Evolutionary conservation across 805 yeast species (phyloP), one percentile per base, ranked within the genome.

Genomic region (Barnettozyma californica): DNA sequence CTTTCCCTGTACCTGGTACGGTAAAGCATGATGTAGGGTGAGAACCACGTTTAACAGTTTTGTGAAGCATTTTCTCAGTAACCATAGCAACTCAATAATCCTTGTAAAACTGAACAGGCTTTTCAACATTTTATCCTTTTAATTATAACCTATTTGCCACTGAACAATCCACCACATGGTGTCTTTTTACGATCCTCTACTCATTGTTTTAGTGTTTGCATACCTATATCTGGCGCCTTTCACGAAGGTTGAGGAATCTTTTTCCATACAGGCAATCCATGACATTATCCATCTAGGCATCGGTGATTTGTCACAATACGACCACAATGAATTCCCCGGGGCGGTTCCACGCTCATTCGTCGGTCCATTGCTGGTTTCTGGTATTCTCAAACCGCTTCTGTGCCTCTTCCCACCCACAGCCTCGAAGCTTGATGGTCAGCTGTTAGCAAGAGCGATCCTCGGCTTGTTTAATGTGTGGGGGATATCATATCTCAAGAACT

Each of bases 211-310:
- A 6, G 72, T 85, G 10, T 62, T 72, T 2, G 65, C 67, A 42
- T 81, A 83, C 61, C 56, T 85, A 51, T 53, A 70, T 10, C 57
- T 77, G 1, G 75, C 96, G 0, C 97, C 97, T 0, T 88, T 70
- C 65, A 84, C 97, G 1, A 92, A 92, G 66, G 97, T 92, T 0
- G 97, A 92, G 63, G 98, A 92, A 64, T 87, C 96, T 26, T 92
- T 92, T 73, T 87, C 84, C 57, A 70, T 87, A 41, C 97, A 92
- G 59, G 97, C 97, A 0, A 72, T 88, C 38, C 90, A 91, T 61
- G 97, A 92, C 59, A 71, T 90, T 39, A 53, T 87, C 44, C 75
- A 76, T 53, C 74, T 80, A 61, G 97, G 96, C 7, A 21, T 43
- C 20, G 31, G 62, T 3, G 67, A 66, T 51, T 14, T 75, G 1